Evolutionary conservation across 1,284 basidiomycete species (phyloP).

Genomic region (Ceratobasidium sp.): DNA sequence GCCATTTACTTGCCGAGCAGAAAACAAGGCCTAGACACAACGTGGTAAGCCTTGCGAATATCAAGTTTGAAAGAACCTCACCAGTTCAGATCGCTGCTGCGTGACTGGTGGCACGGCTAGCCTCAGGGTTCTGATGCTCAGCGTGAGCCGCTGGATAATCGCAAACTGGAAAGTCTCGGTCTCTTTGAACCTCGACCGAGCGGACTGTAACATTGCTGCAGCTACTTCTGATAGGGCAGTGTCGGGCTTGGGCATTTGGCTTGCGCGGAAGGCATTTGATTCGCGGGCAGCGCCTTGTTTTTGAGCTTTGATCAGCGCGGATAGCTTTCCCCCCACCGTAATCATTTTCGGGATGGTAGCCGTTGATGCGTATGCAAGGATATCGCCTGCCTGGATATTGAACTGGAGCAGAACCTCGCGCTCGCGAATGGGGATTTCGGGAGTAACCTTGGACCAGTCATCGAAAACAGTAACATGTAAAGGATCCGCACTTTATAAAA

Average conservation of each 20-base stretch:
- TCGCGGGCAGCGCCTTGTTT: constrained; percentile 78
- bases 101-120: constrained; percentile 81
- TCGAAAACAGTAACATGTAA: constrained; percentile 81
- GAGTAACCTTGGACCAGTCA: constrained; percentile 77
- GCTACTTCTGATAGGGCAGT: constrained; percentile 86
- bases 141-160: constrained; percentile 78
- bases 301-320: constrained; percentile 77
- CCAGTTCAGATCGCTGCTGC: constrained; percentile 59
- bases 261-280: constrained; percentile 77
- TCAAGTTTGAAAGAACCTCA: constrained; percentile 4
- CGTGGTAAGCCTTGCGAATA: background rate
- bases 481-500: constrained; percentile 78
- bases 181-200: constrained; percentile 75
- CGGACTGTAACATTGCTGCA: constrained; percentile 83
- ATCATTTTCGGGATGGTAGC: constrained; percentile 80
- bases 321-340: constrained; percentile 79
- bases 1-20: constrained; percentile 64
- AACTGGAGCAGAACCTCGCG: constrained; percentile 81
- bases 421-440: constrained; percentile 61
- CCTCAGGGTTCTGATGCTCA: constrained; percentile 71
- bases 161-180: constrained; percentile 68
- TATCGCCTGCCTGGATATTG: constrained; percentile 77
- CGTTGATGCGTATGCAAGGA: constrained; percentile 78
- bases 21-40: constrained; percentile 24
- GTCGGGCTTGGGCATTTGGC: constrained; percentile 74